These are phyloP conservation scores for Sporothrix phasma DNA, from an alignment of 2,329 filamentous ascomycete species.

Conservation along the genomic window DNA sequence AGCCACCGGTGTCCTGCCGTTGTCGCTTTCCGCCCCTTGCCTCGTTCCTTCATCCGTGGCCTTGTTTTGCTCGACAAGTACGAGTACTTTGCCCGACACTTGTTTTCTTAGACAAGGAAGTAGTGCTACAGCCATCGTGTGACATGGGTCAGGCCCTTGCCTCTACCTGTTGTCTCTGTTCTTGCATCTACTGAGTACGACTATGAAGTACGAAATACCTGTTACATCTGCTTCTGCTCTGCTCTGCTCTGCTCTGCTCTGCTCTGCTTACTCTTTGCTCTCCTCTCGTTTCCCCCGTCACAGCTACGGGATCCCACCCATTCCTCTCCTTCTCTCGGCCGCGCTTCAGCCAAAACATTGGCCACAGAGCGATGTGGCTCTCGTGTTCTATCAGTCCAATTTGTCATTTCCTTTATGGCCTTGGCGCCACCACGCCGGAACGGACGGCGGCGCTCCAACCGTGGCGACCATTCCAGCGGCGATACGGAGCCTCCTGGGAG, in stretches of 20 bases:
- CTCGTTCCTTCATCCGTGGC: neutral
- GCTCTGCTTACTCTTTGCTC: too few relatives aligned
- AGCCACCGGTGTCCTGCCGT: neutral
- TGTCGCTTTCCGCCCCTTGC: conserved; percentile 2
- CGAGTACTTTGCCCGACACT: neutral
- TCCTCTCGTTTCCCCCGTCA: too few relatives aligned
- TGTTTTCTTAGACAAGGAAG: neutral
- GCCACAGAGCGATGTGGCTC: neutral
- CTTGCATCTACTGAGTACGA: too few relatives aligned
- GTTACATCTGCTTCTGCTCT: too few relatives aligned
- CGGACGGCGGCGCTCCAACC: neutral
- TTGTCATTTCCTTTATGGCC: neutral
- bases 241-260: too few relatives aligned
- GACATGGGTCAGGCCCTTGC: neutral
- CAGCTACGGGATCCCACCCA: too few relatives aligned
- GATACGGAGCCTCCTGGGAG: neutral
- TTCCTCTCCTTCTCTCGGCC: too few relatives aligned
- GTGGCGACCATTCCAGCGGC: neutral
- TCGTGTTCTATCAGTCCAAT: neutral
- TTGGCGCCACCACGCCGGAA: neutral
- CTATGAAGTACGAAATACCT: too few relatives aligned
- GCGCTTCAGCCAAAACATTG: too few relatives aligned
- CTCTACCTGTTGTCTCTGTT: neutral
- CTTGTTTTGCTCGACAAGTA: neutral
- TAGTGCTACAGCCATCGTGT: neutral